Evolutionary conservation across 352 stramenopile genomes (phyloP), one percentile per base, ranked within the genome.

Genomic region (Globisporangium recalcitrans): DNA sequence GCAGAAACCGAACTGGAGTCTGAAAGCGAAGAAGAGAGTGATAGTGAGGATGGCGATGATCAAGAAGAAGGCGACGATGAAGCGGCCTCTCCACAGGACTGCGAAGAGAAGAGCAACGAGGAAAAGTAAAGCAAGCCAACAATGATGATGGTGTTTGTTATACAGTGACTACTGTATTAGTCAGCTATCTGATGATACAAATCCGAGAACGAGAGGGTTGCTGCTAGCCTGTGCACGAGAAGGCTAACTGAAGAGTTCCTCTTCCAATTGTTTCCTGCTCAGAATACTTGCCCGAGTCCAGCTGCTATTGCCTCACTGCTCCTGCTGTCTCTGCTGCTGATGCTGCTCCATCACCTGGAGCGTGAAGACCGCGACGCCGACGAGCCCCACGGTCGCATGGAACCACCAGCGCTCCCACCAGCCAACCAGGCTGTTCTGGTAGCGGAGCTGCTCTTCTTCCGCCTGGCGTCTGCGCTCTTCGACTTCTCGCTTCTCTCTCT

Each of bases 11-110:
- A 65, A 6, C 59, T 85, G 29, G 67, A 82, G 11, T 73, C 67
- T 13, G 74, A 62, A n/a, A 65, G 74, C 19, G 78, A 93, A 0
- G 68, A 79, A 7, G 75, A 90, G 2, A 75, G 85, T 2, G 75
- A 79, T 0, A 70, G 86, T 2, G 67, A 85, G 10, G 74, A 93
- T 1, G 65, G 70, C 0, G 63, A 69, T 19, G 64, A 70, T 3
- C 53, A 70, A 0, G 22, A 32, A 19, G 47, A 52, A 1, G 7
- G 31, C 4, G 71, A 79, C 5, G 72, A 71, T 3, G 16, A 74
- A 1, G 72, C 71, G 3, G 52, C 66, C 21, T 63, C 71, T 10
- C 69, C 65, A n/a, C 70, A 70, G 51, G 54, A 49, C 32, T 63
- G 48, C 24, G 49, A 65, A 44, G 52, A 61, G 46, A 69, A 26